A percentile compares a stretch with the other conserved stretches of the same genome.
phyloP scores from a whole-genome alignment of 2,329 filamentous ascomycete genomes.

The Drechslerella stenobrocha region DNA sequence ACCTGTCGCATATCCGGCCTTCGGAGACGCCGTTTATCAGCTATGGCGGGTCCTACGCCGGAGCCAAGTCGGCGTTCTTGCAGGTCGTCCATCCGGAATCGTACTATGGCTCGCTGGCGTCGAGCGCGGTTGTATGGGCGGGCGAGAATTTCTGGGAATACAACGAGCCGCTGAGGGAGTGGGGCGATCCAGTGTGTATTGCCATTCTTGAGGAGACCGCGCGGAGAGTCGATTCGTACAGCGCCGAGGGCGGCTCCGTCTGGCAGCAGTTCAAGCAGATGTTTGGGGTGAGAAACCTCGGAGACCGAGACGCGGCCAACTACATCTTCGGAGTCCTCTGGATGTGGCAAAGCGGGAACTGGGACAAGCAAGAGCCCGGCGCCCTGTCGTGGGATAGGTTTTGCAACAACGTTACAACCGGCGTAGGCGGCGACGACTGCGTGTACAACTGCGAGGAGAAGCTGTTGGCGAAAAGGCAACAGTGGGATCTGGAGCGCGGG shows the following conservation, averaged over 20 bases:
- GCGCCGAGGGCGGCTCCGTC: conserved; percentile 60
- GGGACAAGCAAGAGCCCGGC: conserved; percentile 23
- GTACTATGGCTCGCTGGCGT: conserved; percentile 78
- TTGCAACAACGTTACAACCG: conserved; percentile 33
- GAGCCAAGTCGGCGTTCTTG: conserved; percentile 75
- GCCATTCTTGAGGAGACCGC: conserved; percentile 65
- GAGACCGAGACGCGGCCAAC: conserved; percentile 47
- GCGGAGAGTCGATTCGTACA: conserved; percentile 64
- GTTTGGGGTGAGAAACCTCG: conserved; percentile 61
- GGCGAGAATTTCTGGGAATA: conserved; percentile 76
- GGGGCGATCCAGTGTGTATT: conserved; percentile 67
- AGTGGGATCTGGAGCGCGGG: conserved; percentile 23
- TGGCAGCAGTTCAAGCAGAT: conserved; percentile 59
- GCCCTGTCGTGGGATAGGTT: conserved; percentile 38
- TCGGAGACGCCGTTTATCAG: conserved; percentile 70
- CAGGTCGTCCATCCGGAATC: conserved; percentile 75
- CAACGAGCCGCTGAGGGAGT: conserved; percentile 63
- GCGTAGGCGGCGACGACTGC: conserved; percentile 9
- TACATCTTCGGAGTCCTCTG: conserved; percentile 25
- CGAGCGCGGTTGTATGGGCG: conserved; percentile 75
- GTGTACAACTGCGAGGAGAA: conserved; percentile 4
- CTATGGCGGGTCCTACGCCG: conserved; percentile 84
- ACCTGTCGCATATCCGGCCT: conserved; percentile 69
- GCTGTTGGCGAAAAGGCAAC: not conserved
- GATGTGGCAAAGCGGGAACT: conserved; percentile 32